Percentiles rank a stretch among this genome's conserved stretches.
These are phyloP conservation scores for Acer campestre DNA, from an alignment of 345 rosid species.

Conservation along the genomic window DNA sequence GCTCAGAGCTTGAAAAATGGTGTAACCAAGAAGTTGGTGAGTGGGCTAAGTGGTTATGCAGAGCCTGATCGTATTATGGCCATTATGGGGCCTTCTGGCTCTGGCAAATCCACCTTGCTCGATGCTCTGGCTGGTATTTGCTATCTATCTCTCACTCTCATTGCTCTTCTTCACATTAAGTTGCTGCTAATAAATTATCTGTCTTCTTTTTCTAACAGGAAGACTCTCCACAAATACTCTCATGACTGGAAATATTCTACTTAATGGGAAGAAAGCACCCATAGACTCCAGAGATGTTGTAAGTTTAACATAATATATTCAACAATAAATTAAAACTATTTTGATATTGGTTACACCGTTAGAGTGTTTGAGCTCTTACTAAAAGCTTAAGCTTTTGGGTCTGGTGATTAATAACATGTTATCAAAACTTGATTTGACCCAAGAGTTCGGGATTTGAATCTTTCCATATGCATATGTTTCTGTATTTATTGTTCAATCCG, in stretches of 20 bases:
- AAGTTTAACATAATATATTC: constrained; percentile 18
- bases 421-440: too few species aligned
- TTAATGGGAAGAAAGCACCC: constrained; percentile 28
- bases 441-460: too few species aligned
- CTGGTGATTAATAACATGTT: too few species aligned
- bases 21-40: constrained; percentile 22
- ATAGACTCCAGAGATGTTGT: constrained; percentile 22
- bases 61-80: constrained; percentile 33
- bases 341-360: too few species aligned
- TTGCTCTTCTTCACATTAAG: too few species aligned
- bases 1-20: background rate
- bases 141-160: background rate
- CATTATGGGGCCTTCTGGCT: constrained; percentile 49
- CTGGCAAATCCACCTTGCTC: constrained; percentile 44
- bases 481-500: too few species aligned
- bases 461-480: background rate
- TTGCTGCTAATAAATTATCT: too few species aligned
- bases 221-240: constrained; percentile 31
- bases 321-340: background rate
- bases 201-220: constrained; percentile 17
- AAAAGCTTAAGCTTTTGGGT: too few species aligned
- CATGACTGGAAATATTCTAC: constrained; percentile 27
- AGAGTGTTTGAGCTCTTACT: too few species aligned
- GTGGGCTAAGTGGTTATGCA: constrained; percentile 33
- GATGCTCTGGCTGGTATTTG: constrained; percentile 42